Conservation (phyloP, 331 rosid species). For the Saraca asoca region DNA sequence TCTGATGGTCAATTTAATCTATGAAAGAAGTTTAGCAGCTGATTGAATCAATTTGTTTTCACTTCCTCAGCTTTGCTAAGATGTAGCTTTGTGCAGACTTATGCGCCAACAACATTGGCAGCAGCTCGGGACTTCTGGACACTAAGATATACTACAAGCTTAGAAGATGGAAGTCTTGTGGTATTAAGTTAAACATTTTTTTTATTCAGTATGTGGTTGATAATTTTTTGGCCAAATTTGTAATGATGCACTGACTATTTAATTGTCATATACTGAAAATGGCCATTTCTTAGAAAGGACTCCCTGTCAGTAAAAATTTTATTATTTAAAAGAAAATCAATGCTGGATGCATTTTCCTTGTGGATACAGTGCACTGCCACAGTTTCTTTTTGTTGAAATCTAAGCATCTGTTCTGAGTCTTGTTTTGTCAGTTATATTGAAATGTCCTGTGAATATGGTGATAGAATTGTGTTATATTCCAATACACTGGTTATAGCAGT, state of each 20-base stretch:
- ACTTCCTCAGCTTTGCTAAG: not conserved
- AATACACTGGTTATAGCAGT: not conserved
- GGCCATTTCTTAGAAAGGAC: not conserved
- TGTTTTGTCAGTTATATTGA: not conserved
- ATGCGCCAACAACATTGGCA: constrained; percentile 92
- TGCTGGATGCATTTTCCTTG: not conserved
- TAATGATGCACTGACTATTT: not conserved
- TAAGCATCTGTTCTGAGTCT: not conserved
- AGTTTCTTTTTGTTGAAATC: not conserved
- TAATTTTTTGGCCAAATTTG: not conserved
- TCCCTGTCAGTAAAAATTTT: not conserved
- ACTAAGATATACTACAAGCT: constrained; percentile 74
- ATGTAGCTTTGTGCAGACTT: constrained; percentile 53
- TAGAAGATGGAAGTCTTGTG: constrained; percentile 99
- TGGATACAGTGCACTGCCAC: not conserved
- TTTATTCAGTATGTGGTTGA: not conserved
- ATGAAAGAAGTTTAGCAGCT: not conserved
- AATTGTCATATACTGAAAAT: not conserved
- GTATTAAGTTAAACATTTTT: constrained; percentile 41
- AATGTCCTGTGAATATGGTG: too few relatives aligned
- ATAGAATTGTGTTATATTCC: too few relatives aligned
- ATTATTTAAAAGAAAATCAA: not conserved
- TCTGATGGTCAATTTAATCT: constrained; percentile 1
- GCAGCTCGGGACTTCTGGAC: constrained; percentile 98
- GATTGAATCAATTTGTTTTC: not conserved